These are phyloP conservation scores for Gamsiella multidivaricata DNA, from an alignment of 192 early-diverging fungal genomes.

Conservation along the genomic window DNA sequence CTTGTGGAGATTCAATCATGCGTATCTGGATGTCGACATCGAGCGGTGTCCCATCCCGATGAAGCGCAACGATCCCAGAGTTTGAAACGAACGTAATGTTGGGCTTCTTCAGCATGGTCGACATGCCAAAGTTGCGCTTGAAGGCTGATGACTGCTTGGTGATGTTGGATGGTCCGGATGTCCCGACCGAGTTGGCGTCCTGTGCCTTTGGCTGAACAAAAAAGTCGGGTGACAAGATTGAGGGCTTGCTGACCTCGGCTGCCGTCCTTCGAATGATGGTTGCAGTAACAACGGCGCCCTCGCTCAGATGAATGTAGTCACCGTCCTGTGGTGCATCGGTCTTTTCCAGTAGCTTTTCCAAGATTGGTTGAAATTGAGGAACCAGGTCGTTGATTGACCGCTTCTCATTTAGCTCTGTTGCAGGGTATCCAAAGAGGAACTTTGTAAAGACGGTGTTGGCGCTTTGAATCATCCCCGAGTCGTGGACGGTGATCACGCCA, in stretches of 20 bases:
- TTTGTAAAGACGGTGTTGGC: constrained; percentile 70
- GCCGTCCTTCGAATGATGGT: constrained; percentile 53
- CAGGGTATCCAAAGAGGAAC: constrained; percentile 69
- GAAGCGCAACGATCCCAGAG: constrained; percentile 65
- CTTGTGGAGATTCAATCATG: constrained; percentile 60
- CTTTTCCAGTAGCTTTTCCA: constrained; percentile 56
- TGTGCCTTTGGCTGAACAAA: constrained; percentile 34
- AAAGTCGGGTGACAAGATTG: constrained; percentile 49
- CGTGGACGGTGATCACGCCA: constrained; percentile 66
- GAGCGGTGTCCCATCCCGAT: constrained; percentile 69
- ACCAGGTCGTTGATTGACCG: constrained; percentile 64
- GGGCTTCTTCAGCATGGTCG: constrained; percentile 30
- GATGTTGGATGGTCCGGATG: neutral
- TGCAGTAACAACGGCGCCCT: constrained; percentile 55
- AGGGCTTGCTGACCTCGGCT: constrained; percentile 39
- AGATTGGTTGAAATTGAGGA: constrained; percentile 65
- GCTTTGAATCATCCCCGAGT: constrained; percentile 64
- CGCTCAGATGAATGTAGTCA: constrained; percentile 34
- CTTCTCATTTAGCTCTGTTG: constrained; percentile 60
- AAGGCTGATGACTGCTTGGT: constrained; percentile 31
- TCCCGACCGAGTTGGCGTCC: constrained; percentile 2
- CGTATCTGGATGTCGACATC: constrained; percentile 71
- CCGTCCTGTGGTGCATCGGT: constrained; percentile 19
- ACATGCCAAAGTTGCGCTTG: constrained; percentile 51
- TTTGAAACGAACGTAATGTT: constrained; percentile 35